Base-by-base conservation (phyloP, 805 yeast species). In the Candida anglica region DNA sequence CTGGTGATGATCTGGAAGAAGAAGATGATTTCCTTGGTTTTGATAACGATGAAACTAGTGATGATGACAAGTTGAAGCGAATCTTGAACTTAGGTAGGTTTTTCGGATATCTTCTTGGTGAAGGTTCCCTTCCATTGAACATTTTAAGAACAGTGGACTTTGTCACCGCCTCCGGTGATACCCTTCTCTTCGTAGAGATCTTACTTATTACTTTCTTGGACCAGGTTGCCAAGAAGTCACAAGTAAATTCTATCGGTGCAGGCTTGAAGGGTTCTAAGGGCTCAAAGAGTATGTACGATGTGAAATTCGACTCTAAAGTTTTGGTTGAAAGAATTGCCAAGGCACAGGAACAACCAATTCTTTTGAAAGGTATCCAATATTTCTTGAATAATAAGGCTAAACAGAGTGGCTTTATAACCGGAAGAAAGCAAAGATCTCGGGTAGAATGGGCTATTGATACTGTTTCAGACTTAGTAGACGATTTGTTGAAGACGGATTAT, bases 1-100 rank as follows among this genome's bases (percentile, higher is more conserved):
- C 39, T 8, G 71, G 67, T 2, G 69, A 58, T 19, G 65, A 60
- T 22, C 39, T 41, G 3, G 69, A 63, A n/a, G 75, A 71, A 2
- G 75, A 72, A 4, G 64, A 58, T 2, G 68, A 60, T 15, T 60
- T 57, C 28, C 48, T 53, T n/a, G 65, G 58, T 4, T 57, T 55
- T 43, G 43, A 66, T 52, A 49, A 51, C 16, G 56, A 57, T n/a
- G 69, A 55, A 6, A 52, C 53, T 11, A 69, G 70, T 41, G 89
- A 79, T 20, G 81, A 76, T 28, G 47, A 66, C 6, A 73, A 75
- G 44, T 53, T 85, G 22, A 75, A 73, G 44, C 75, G 75, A 43
- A 66, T 80, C 15, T 69, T 84, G 28, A 86, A 86, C 44, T 65
- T 81, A 43, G 97, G 96, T 3, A 70, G 86, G 38, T 78, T 93